Evolutionary conservation across 306 rosid genomes (phyloP).

Genomic region (Biancaea sappan): DNA sequence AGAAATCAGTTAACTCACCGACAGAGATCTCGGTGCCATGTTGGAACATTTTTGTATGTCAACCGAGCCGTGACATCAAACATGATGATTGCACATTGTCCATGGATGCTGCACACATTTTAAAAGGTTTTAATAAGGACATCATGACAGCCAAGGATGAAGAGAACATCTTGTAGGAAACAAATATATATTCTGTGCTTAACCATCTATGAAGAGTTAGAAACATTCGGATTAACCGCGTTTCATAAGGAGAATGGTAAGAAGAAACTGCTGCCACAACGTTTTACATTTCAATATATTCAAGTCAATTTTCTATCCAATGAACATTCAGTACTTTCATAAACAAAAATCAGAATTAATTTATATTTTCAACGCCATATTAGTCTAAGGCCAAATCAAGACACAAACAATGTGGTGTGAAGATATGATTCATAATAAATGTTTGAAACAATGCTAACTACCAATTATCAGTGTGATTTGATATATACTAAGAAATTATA

Average conservation of each 20-base stretch:
- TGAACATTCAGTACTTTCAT: neutral
- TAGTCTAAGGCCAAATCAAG: too few species aligned
- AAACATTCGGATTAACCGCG: neutral
- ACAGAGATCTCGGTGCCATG: constrained; percentile 84
- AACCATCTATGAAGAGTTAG: neutral
- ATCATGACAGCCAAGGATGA: neutral
- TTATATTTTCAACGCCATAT: too few species aligned
- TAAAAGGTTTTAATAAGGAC: neutral
- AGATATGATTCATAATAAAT: neutral
- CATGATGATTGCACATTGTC: constrained; percentile 83
- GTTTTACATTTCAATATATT: too few species aligned
- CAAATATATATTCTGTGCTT: neutral
- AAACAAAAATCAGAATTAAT: neutral
- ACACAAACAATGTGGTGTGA: neutral
- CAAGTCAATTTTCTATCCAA: neutral
- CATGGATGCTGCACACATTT: constrained; percentile 61
- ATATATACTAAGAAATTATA: too few species aligned
- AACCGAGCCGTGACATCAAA: constrained; percentile 75
- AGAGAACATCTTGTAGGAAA: neutral
- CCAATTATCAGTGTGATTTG: neutral
- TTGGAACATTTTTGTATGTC: constrained; percentile 80
- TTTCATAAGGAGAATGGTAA: neutral
- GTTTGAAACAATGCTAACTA: neutral
- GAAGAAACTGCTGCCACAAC: neutral
- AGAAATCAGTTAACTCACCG: constrained; percentile 39